Evolutionary conservation across 164 flowering plant species (phyloP), one percentile per base, ranked within the genome.

Genomic region (Brasenia schreberi): DNA sequence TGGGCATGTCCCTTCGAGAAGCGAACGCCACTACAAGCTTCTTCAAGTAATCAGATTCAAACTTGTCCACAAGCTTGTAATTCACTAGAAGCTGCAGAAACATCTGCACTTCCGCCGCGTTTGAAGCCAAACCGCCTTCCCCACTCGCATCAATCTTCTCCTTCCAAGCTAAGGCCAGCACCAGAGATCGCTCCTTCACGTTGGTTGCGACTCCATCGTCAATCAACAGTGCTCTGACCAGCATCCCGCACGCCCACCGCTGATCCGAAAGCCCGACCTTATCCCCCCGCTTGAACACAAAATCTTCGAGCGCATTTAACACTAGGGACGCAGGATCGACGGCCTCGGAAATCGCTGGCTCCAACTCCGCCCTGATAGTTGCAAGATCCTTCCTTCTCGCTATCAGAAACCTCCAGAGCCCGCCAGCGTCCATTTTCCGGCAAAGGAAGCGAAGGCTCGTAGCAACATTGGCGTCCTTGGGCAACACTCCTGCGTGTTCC

Each of bases 211-310:
- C 74, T 42, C 56, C 73, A 59, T 64, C 67, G 0, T 64, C 74
- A 56, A 53, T 63, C 44, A 82, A 72, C 70, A 82, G 19, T 0
- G 78, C 84, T 64, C 82, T 77, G 6, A 85, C 70, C 71, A 83
- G 63, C 68, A 74, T 66, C 45, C 77, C 84, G 39, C 85, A 80
- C 3, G 86, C 84, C 92, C 89, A 87, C 59, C 89, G 66, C 75
- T 71, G 76, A 71, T 85, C 89, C 42, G 83, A 69, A n/a, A 81
- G n/a, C 67, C 81, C 81, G 5, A 27, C 71, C 52, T 72, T 76
- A 14, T n/a, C 78, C 2, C 44, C 16, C 42, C 77, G 81, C 23
- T 60, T 62, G 4, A 45, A 43, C 52, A 79, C 56, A 70, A 76
- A 82, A 63, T 74, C 85, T 66, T 79, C 85, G 68, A 84, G 62